phyloP scores from a whole-genome alignment of 108 stramenopile species.

The Aurantiochytrium sp. region DNA sequence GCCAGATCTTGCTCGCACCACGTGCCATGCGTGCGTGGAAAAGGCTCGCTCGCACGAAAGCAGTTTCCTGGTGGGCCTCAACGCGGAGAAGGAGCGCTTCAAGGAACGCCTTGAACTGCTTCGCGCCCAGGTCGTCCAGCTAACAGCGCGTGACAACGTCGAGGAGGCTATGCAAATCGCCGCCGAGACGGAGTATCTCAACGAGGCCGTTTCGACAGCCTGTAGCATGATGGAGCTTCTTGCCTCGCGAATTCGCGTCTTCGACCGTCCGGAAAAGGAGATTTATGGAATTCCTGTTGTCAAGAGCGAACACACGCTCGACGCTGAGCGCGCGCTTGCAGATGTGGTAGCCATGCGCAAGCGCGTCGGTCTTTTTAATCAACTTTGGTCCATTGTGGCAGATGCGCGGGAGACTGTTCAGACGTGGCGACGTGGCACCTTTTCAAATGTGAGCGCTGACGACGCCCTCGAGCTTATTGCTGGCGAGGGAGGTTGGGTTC shows the following conservation, averaged over 20 bases:
- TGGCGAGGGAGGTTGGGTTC: background rate
- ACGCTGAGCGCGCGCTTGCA: background rate
- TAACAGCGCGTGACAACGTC: background rate
- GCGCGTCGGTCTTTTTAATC: background rate
- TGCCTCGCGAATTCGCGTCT: background rate
- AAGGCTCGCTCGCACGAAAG: background rate
- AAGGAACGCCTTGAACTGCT: background rate
- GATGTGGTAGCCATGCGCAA: background rate
- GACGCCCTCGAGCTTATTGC: background rate
- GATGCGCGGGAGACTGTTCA: background rate
- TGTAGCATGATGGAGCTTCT: background rate
- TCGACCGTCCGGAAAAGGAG: background rate
- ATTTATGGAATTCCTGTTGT: background rate
- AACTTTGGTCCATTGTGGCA: background rate
- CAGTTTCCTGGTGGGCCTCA: background rate
- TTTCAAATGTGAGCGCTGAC: background rate
- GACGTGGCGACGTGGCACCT: background rate
- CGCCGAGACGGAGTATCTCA: background rate
- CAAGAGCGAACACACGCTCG: background rate
- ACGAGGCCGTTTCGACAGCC: background rate
- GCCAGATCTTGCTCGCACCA: background rate
- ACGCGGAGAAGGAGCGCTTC: constrained; percentile 2
- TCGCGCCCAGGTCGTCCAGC: background rate
- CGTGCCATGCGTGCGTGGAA: background rate
- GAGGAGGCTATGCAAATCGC: background rate